phyloP scores from a whole-genome alignment of 306 rosid species.

The Carpinus fangiana region DNA sequence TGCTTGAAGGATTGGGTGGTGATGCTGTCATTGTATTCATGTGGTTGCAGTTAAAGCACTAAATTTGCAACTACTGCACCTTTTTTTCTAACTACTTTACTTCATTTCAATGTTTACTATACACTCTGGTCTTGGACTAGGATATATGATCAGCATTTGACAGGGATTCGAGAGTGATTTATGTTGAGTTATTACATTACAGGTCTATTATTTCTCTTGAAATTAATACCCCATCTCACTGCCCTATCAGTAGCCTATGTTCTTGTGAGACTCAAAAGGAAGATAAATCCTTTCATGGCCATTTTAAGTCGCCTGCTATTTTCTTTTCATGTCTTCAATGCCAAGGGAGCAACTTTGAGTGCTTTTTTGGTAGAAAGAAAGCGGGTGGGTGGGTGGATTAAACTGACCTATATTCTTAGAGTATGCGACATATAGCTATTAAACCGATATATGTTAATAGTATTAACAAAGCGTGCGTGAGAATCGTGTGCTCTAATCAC shows the following conservation, averaged over 20 bases:
- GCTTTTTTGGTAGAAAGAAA: conserved; percentile 18
- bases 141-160: conserved; percentile 17
- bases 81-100: conserved; percentile 23
- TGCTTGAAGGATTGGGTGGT: conserved; percentile 37
- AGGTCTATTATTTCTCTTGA: neutral
- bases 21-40: conserved; percentile 48
- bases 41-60: conserved; percentile 53
- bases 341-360: conserved; percentile 29
- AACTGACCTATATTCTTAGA: too few species aligned
- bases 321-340: conserved; percentile 33
- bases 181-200: neutral
- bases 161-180: conserved; percentile 11
- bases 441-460: too few species aligned
- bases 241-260: neutral
- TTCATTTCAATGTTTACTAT: conserved; percentile 26
- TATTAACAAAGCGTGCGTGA: too few species aligned
- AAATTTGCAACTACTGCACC: conserved; percentile 34
- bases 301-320: conserved; percentile 31
- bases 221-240: too few species aligned
- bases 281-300: conserved; percentile 19
- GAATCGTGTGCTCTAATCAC: too few species aligned
- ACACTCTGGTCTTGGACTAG: conserved; percentile 25
- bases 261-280: conserved; percentile 20
- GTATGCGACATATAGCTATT: too few species aligned
- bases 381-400: neutral